Base-by-base conservation (phyloP, 2,329 filamentous ascomycete species). In the Cercospora brassicicola region DNA sequence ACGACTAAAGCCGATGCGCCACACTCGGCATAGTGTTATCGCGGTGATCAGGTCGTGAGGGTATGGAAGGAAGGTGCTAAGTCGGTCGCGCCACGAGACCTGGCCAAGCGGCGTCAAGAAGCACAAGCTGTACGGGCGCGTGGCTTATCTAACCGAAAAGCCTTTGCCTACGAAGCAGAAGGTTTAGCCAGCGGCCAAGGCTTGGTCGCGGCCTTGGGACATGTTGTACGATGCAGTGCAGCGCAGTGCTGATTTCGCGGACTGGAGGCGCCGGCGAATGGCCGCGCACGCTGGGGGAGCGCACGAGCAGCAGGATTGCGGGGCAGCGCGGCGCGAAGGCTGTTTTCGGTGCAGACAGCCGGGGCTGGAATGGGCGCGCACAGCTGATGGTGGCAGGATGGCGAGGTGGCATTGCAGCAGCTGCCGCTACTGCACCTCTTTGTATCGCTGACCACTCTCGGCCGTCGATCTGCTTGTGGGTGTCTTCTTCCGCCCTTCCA, bases 241-340 rank as follows among this genome's bases (percentile, higher is more conserved):
- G 51, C 11, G 51, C 51, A 23, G 51, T 53, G 20, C 48, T 53
- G 26, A 23, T 28, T 13, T 28, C 18, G 48, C 48, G 48, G 2
- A 11, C 18, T 20, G 8, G 20, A 7, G 2, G 48, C 48, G 26
- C 20, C 48, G 53, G 31, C 53, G 53, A 18, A 56, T 23, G 53
- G 13, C 3, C 26, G 53, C 23, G 53, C 28, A 4, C 53, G 23
- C 13, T 9, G 18, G 53, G n/a, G n/a, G 6, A 18, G 20, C 2
- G 53, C 53, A 15, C 53, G 53, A 57, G 53, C 53, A 56, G 53
- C 53, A 56, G 53, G 53, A 56, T 56, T 56, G 53, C 53, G 53
- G 53, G 53, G 53, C 53, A 57, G 53, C 53, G 11, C 53, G 53
- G 53, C 26, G 53, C 53, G 53, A 30, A 11, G 15, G 26, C 53